Conservation (phyloP, 345 rosid species). For the Brassica incana region DNA sequence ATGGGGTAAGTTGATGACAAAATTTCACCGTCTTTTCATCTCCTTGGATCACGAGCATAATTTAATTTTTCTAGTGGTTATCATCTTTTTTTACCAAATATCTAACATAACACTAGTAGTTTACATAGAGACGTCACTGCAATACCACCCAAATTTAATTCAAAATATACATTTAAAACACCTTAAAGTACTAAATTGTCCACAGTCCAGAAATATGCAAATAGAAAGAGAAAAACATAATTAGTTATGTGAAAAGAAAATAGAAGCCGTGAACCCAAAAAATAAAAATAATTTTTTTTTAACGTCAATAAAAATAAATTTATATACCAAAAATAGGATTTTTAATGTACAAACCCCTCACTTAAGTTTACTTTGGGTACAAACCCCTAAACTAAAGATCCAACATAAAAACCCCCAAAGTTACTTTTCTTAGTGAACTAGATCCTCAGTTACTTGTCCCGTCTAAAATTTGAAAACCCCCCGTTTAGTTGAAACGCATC, state of each 20-base stretch:
- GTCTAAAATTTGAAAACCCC: too few relatives aligned
- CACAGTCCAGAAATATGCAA: neutral
- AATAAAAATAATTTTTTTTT: neutral
- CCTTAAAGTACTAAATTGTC: slow-evolving; percentile 27
- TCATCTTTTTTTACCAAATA: neutral
- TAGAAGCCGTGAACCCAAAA: slow-evolving; percentile 16
- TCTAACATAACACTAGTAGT: neutral
- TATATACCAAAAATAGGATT: neutral
- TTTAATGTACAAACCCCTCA: too few relatives aligned
- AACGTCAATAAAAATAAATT: too few relatives aligned
- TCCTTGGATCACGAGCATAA: slow-evolving; percentile 4
- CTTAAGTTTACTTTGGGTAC: too few relatives aligned
- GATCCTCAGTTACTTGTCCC: too few relatives aligned
- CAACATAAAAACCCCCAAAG: too few relatives aligned
- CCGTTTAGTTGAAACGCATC: too few relatives aligned
- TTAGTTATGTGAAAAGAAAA: neutral
- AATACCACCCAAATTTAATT: neutral
- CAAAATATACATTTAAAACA: neutral
- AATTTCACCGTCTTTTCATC: slow-evolving; percentile 3
- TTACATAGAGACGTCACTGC: neutral
- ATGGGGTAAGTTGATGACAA: slow-evolving; percentile 20
- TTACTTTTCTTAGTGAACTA: too few relatives aligned
- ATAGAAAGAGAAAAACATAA: neutral
- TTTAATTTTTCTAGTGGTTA: neutral
- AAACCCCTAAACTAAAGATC: too few relatives aligned